Conservation (phyloP, 2,329 filamentous ascomycete species). For the Aspergillus flavus region DNA sequence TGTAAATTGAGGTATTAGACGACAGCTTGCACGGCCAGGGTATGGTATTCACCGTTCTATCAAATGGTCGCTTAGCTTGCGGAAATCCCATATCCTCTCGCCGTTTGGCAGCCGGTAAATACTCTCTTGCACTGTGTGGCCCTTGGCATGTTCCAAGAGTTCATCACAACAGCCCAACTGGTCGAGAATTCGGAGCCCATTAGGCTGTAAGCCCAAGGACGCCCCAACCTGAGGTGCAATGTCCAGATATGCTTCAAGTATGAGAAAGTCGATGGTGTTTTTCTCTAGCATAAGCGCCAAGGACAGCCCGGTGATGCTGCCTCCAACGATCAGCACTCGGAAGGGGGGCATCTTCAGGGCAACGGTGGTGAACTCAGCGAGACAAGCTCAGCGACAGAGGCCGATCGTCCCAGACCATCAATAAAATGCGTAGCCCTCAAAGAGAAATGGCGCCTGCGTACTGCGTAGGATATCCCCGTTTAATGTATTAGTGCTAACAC, state of each 20-base stretch:
- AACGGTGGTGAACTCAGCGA: background rate
- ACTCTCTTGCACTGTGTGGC: background rate
- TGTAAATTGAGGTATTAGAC: background rate
- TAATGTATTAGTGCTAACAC: background rate
- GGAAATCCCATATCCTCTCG: background rate
- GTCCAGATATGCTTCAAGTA: conserved; percentile 22
- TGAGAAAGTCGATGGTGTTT: conserved; percentile 21
- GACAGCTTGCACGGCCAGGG: background rate
- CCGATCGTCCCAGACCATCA: background rate
- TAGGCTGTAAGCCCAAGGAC: conserved; percentile 19
- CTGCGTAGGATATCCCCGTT: background rate
- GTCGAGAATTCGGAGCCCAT: conserved; percentile 21
- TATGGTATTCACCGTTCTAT: background rate
- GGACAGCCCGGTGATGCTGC: conserved; percentile 14
- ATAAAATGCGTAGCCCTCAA: background rate
- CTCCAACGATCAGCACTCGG: background rate
- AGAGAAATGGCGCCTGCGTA: background rate
- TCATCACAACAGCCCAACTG: conserved; percentile 19
- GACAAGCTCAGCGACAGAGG: background rate
- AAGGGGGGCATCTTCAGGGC: background rate
- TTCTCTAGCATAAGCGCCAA: conserved; percentile 22
- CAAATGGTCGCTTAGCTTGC: background rate
- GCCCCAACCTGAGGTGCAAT: conserved; percentile 27
- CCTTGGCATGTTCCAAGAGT: background rate
- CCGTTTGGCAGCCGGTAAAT: background rate